Evolutionary conservation across 768 basidiomycete genomes (phyloP), one percentile per base, ranked within the genome.

Genomic region (Phanerochaete carnosa): DNA sequence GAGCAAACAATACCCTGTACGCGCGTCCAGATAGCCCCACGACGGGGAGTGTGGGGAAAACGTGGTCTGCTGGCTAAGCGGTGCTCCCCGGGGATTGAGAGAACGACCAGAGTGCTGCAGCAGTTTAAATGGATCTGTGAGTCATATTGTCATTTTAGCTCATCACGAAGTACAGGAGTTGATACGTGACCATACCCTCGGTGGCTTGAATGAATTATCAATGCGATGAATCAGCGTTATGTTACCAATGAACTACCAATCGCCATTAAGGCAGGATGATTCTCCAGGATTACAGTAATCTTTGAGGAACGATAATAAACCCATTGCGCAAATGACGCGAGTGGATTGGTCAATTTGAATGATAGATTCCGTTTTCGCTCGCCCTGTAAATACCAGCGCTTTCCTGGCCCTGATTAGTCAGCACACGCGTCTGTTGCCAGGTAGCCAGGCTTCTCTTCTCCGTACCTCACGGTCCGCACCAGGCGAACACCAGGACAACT

Each of bases 311-410:
- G 67, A 92, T 78, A 80, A 95, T 89, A 59, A 99, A 99, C 81
- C 5, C 93, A 87, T 73, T 98, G 98, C 68, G 97, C 79, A 73
- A 98, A 98, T 0, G 96, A 94, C 7, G 96, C 96, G 25, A 98
- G 81, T n/a, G 98, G 81, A 1, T 89, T 84, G 0, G 92, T 85
- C 2, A n/a, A n/a, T n/a, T n/a, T n/a, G n/a, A n/a, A n/a, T n/a
- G n/a, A n/a, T n/a, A n/a, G n/a, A n/a, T n/a, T n/a, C n/a, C n/a
- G n/a, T n/a, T n/a, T n/a, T n/a, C n/a, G n/a, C n/a, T n/a, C n/a
- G n/a, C n/a, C n/a, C n/a, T n/a, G n/a, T n/a, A n/a, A n/a, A n/a
- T n/a, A n/a, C n/a, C n/a, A n/a, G n/a, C n/a, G n/a, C n/a, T n/a
- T n/a, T n/a, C n/a, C n/a, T n/a, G n/a, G n/a, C n/a, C n/a, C n/a